Conservation (phyloP, 129 eudicot species). For the Oenanthe sinensis region DNA sequence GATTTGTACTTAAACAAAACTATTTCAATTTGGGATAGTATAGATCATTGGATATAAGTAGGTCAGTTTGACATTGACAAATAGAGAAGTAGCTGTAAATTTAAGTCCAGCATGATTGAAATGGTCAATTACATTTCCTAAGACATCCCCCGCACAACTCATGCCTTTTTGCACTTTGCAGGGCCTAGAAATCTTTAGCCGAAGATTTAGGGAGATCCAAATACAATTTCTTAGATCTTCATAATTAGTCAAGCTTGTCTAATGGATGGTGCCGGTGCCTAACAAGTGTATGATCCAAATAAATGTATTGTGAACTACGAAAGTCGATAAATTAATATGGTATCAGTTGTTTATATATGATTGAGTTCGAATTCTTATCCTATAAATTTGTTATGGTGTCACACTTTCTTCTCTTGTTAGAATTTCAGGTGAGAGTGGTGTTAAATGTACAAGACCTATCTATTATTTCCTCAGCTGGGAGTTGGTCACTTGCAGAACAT, state of each 20-base stretch:
- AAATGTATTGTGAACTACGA: too few species aligned
- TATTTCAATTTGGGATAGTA: neutral
- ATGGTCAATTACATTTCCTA: neutral
- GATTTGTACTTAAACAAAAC: neutral
- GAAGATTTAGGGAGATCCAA: neutral
- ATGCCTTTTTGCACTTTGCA: neutral
- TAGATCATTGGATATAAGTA: neutral
- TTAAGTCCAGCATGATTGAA: neutral
- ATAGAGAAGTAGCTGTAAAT: neutral
- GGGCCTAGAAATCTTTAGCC: neutral
- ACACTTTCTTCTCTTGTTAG: neutral
- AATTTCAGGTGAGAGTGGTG: neutral
- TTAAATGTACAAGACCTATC: too few species aligned
- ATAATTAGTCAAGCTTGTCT: too few species aligned
- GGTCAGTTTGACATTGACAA: neutral
- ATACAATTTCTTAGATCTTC: neutral
- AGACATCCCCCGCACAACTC: neutral
- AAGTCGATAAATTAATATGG: too few species aligned
- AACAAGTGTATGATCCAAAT: too few species aligned
- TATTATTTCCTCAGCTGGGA: neutral
- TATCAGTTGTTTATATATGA: too few species aligned
- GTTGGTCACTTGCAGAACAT: neutral
- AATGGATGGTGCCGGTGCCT: too few species aligned
- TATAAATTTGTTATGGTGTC: too few species aligned
- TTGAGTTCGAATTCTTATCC: too few species aligned